Evolutionary conservation across 2,329 filamentous ascomycete species (phyloP).

Genomic region (Aspergillus sp.): DNA sequence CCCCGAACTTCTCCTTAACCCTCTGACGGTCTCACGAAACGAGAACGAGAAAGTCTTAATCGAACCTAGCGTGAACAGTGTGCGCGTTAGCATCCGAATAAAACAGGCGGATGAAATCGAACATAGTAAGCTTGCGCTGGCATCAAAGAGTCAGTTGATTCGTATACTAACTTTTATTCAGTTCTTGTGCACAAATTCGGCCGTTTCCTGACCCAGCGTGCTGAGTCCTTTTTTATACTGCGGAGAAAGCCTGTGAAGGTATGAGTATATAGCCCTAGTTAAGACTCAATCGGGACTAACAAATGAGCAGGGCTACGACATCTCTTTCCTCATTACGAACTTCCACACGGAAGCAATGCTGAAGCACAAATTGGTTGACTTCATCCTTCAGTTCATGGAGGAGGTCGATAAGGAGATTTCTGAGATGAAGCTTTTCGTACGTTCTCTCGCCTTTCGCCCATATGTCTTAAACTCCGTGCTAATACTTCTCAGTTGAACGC

Average conservation of each 20-base stretch:
- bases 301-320: constrained; percentile 81
- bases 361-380: constrained; percentile 98
- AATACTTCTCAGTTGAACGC: constrained; percentile 74
- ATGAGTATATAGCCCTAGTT: constrained; percentile 21
- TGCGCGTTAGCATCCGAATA: constrained; percentile 97
- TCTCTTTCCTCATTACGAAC: constrained; percentile 97
- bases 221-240: constrained; percentile 95
- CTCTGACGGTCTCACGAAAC: constrained; percentile 86
- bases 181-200: constrained; percentile 97
- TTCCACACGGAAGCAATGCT: constrained; percentile 98
- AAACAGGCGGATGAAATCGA: constrained; percentile 99
- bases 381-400: constrained; percentile 99
- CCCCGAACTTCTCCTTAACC: constrained; percentile 90
- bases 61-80: constrained; percentile 94
- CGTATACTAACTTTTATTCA: not conserved
- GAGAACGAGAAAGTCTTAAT: constrained; percentile 96
- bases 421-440: constrained; percentile 99
- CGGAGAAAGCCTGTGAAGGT: constrained; percentile 94
- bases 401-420: constrained; percentile 99
- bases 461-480: constrained; percentile 2
- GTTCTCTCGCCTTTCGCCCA: constrained; percentile 30
- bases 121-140: constrained; percentile 52
- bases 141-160: not conserved
- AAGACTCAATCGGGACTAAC: constrained; percentile 19
- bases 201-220: constrained; percentile 90